These are phyloP conservation scores for Ganoderma sinense DNA, from an alignment of 1,284 basidiomycete genomes.

Conservation along the genomic window DNA sequence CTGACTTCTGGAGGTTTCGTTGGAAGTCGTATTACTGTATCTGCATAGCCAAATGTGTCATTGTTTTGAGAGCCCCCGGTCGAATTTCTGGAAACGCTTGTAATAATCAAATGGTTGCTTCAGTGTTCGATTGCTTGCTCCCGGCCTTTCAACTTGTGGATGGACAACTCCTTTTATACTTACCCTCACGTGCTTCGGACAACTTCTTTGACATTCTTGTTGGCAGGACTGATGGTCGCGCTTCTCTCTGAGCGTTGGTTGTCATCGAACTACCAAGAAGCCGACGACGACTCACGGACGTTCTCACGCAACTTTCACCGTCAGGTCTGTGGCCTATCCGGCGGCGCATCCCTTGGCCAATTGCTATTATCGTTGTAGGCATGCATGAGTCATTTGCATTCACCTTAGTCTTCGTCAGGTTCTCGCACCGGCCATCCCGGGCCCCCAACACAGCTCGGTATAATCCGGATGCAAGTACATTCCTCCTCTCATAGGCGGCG, in stretches of 20 bases:
- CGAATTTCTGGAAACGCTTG: neutral
- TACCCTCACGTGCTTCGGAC: neutral
- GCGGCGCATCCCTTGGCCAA: neutral
- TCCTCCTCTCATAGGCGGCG: neutral
- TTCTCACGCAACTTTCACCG: neutral
- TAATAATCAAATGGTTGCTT: neutral
- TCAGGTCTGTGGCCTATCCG: neutral
- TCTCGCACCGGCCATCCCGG: neutral
- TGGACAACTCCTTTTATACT: neutral
- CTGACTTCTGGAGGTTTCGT: neutral
- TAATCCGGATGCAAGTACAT: neutral
- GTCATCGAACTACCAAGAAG: neutral
- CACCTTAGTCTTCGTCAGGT: neutral
- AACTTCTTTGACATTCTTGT: neutral
- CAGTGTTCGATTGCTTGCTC: neutral
- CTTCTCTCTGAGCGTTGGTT: neutral
- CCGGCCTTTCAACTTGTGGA: neutral
- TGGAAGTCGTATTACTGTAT: neutral
- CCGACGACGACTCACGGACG: neutral
- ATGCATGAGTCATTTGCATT: neutral
- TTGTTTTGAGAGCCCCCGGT: neutral
- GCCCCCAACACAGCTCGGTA: neutral
- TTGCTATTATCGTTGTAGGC: neutral
- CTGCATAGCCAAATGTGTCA: neutral
- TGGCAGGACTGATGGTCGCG: constrained; percentile 3